Conservation (phyloP, 371 early-diverging fungal species). For the Syncephalastrum contaminatum region DNA sequence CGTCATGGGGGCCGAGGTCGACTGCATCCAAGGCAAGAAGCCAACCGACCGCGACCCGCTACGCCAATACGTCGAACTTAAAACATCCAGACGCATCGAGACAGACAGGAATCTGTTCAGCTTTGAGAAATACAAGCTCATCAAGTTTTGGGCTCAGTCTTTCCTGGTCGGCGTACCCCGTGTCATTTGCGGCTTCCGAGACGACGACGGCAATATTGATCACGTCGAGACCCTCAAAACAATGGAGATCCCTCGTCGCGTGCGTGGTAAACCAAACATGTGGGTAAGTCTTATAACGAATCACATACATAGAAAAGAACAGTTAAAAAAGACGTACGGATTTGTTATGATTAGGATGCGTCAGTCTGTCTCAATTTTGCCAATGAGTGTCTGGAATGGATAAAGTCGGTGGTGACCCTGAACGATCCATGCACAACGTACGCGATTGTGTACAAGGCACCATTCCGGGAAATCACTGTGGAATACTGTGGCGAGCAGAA, state of each 20-base stretch:
- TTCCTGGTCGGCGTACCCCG: conserved; percentile 85
- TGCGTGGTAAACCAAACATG: conserved; percentile 54
- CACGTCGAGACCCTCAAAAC: conserved; percentile 67
- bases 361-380: conserved; percentile 54
- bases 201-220: conserved; percentile 66
- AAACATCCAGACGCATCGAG: conserved; percentile 75
- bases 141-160: conserved; percentile 92
- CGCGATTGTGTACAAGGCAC: conserved; percentile 39
- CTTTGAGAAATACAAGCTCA: conserved; percentile 81
- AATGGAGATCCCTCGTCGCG: conserved; percentile 78
- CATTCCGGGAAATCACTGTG: conserved; percentile 38
- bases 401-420: conserved; percentile 25
- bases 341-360: conserved; percentile 34
- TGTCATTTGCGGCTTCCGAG: conserved; percentile 84
- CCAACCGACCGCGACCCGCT: conserved; percentile 41
- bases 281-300: conserved; percentile 52
- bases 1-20: conserved; percentile 92
- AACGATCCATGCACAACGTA: conserved; percentile 47
- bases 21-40: conserved; percentile 67
- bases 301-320: neutral
- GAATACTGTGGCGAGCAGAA: conserved; percentile 23
- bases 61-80: conserved; percentile 79
- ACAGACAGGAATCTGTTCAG: conserved; percentile 44
- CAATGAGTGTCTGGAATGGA: conserved; percentile 41
- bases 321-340: neutral